Percentiles rank a stretch among this genome's conserved stretches.
Evolutionary conservation across 2,329 filamentous ascomycete genomes (phyloP).

Genomic region (Alternaria consortialis): DNA sequence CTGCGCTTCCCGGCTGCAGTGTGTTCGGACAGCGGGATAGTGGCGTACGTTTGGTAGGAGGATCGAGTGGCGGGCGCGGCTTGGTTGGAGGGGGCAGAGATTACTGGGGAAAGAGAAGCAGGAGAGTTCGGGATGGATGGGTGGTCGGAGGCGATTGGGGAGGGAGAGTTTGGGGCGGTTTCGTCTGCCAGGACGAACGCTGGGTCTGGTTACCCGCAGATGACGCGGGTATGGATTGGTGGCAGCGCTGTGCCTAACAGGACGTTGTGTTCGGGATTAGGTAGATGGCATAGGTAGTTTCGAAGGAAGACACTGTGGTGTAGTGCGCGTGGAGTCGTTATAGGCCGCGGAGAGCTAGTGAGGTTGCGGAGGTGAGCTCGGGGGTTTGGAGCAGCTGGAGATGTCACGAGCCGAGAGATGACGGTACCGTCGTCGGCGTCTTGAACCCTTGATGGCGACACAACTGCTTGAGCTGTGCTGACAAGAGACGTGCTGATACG

Average conservation of each 20-base stretch:
- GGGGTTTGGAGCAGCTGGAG: constrained; percentile 22
- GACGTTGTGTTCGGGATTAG: constrained; percentile 22
- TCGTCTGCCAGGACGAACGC: constrained; percentile 77
- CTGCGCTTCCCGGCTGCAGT: constrained; percentile 43
- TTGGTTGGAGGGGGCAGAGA: constrained; percentile 28
- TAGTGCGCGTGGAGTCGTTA: background rate
- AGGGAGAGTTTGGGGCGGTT: constrained; percentile 63
- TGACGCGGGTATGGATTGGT: constrained; percentile 37
- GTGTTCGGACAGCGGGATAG: constrained; percentile 23
- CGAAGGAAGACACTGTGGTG: background rate
- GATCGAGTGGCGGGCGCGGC: constrained; percentile 25
- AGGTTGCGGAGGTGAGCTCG: constrained; percentile 16
- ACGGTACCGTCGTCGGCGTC: constrained; percentile 13
- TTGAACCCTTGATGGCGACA: constrained; percentile 2
- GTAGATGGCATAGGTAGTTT: constrained; percentile 3
- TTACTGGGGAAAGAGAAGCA: constrained; percentile 19
- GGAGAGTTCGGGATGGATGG: constrained; percentile 57
- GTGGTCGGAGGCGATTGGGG: constrained; percentile 74
- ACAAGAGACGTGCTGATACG: background rate
- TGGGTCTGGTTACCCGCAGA: constrained; percentile 44
- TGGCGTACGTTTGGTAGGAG: constrained; percentile 25
- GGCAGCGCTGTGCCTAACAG: constrained; percentile 33
- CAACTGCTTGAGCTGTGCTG: constrained; percentile 11
- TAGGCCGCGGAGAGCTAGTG: constrained; percentile 13
- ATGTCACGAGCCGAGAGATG: constrained; percentile 37